Evolutionary conservation across 345 rosid genomes (phyloP), one percentile per base, ranked within the genome.

Genomic region (Kernera saxatilis): DNA sequence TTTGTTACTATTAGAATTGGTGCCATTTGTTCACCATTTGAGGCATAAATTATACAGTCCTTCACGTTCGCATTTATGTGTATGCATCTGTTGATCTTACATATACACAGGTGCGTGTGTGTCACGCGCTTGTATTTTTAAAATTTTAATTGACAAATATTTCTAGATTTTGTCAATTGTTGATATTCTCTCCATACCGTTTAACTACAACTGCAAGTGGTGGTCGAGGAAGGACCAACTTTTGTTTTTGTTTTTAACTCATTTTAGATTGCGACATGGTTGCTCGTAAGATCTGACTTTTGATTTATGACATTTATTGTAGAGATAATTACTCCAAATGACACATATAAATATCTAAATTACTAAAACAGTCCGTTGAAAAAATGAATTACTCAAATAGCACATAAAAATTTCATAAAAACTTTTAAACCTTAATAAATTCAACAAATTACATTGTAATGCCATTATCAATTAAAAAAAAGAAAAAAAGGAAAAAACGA

Each of bases 221-320:
- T 66, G 36, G 53, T 57, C 44, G 43, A 48, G 43, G 43, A 15
- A 64, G 26, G 72, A 67, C 61, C 72, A 74, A 13, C 33, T 48
- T 73, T 45, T 33, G 21, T 37, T 48, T 22, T n/a, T 23, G 11
- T 5, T 61, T 33, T 35, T 41, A 73, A 37, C 60, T 51, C 58
- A 6, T 59, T 66, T 17, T 17, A 72, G 69, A 68, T 27, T 33
- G 49, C 50, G 74, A 75, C 64, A 50, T 68, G 69, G 54, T 40
- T 51, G 73, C 62, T 74, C 62, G 48, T 59, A 40, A 58, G 52
- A 39, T 56, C 72, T 73, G 72, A 66, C 67, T 66, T 66, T 65
- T 21, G 26, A 65, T 36, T 56, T 22, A 18, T 58, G 40, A 18
- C 58, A 36, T 48, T 59, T 70, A n/a, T n/a, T n/a, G n/a, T n/a